Evolutionary conservation across 139 green algal species (phyloP), one percentile per base, ranked within the genome.

Genomic region (Chlamydomonas urium): DNA sequence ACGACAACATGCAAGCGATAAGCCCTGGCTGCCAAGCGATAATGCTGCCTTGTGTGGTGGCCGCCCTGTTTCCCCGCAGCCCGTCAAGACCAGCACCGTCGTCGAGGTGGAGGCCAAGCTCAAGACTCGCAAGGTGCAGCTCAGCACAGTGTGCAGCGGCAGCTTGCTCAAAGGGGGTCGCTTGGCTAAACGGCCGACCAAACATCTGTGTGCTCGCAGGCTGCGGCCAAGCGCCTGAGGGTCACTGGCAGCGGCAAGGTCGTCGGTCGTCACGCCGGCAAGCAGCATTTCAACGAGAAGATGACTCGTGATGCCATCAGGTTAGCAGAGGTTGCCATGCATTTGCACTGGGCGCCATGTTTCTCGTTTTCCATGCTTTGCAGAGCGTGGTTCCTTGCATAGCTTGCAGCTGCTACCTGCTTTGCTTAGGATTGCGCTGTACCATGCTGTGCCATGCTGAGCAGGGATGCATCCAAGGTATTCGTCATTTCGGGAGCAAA

Each of bases 281-380:
- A 96, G 88, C 90, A 96, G 83, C 91, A 96, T 76, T 88, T 96
- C 66, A 93, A 95, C 72, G 88, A 95, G 83, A 97, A 97, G 88
- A 91, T 81, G 79, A 78, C 23, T 26, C 74, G 75, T 23, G 71
- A 82, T 19, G 29, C 73, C 38, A 87, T 81, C 72, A 71, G 85
- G 35, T 75, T 71, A 58, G 23, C 10, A 4, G n/a, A n/a, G n/a
- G n/a, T n/a, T n/a, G n/a, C n/a, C 63, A 33, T 42, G 63, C 53
- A 24, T 42, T 53, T 53, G 24, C 4, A 33, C 31, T 19, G 37
- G 8, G 4, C 4, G 0, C 29, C 4, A 24, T 36, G n/a, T 32
- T 8, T 37, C 10, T 65, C 10, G 10, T 10, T 36, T 24, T 38
- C 3, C 35, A 23, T 67, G 6, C n/a, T n/a, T n/a, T n/a, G n/a